Evolutionary conservation across 306 rosid genomes (phyloP).

Genomic region (Boehmeria nivea): DNA sequence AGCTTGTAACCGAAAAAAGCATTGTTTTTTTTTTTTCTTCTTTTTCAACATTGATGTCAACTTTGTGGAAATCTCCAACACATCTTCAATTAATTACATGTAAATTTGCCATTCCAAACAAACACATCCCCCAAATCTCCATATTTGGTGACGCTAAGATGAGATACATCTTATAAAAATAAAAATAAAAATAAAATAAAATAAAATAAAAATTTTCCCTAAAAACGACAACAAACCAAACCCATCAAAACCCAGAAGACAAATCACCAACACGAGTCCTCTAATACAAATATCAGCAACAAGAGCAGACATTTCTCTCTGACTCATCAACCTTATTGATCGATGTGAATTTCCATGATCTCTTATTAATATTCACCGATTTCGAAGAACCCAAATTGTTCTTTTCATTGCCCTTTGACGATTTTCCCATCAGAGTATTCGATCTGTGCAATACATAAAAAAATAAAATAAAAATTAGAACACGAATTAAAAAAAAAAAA

Average conservation of each 20-base stretch:
- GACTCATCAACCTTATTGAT: background rate
- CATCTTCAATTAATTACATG: too few relatives aligned
- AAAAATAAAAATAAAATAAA: background rate
- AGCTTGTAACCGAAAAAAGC: too few relatives aligned
- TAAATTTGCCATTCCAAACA: too few relatives aligned
- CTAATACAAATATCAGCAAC: too few relatives aligned
- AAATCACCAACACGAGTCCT: too few relatives aligned
- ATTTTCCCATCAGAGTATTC: background rate
- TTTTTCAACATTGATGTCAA: too few relatives aligned
- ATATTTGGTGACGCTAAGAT: too few relatives aligned
- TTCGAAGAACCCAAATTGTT: background rate
- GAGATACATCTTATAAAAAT: too few relatives aligned
- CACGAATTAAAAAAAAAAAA: too few relatives aligned
- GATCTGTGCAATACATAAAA: background rate
- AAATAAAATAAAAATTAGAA: background rate
- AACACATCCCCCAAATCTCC: too few relatives aligned
- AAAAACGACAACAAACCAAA: background rate
- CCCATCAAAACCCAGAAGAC: background rate
- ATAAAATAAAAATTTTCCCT: background rate
- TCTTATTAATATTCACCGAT: background rate
- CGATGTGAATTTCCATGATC: constrained; percentile 4
- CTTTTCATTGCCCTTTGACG: background rate
- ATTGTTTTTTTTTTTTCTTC: too few relatives aligned
- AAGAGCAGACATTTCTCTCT: background rate
- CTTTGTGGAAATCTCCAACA: too few relatives aligned